These are phyloP conservation scores for Monosporascus sp. DNA, from an alignment of 2,329 filamentous ascomycete species.

Conservation along the genomic window DNA sequence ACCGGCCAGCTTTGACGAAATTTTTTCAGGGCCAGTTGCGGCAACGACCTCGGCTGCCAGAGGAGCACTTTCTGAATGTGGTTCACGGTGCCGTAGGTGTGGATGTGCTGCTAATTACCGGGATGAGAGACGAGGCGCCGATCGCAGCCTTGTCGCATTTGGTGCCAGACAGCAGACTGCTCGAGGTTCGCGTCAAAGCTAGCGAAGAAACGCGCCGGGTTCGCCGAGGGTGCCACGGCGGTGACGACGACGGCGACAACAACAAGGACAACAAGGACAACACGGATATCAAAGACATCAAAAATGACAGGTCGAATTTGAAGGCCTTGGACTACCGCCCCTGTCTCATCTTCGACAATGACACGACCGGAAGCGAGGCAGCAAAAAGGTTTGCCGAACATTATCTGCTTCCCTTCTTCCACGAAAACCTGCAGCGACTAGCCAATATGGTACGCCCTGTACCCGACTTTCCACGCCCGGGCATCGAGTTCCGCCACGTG, in stretches of 20 bases:
- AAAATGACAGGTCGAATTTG: slow-evolving; percentile 14
- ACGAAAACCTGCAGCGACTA: slow-evolving; percentile 40
- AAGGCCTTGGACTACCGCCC: slow-evolving; percentile 29
- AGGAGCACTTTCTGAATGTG: slow-evolving; percentile 45
- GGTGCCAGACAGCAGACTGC: slow-evolving; percentile 43
- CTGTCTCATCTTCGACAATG: slow-evolving; percentile 46
- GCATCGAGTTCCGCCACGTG: slow-evolving; percentile 53
- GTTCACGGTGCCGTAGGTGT: slow-evolving; percentile 35
- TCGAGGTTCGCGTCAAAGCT: slow-evolving; percentile 48
- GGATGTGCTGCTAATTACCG: slow-evolving; percentile 56
- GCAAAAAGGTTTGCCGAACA: slow-evolving; percentile 35
- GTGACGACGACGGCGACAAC: slow-evolving; percentile 6
- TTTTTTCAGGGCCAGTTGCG: slow-evolving; percentile 44
- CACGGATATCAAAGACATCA: too few relatives aligned
- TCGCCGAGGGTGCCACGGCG: slow-evolving; percentile 27
- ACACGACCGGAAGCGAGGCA: slow-evolving; percentile 32
- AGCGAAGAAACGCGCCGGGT: slow-evolving; percentile 28
- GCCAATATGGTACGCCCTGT: slow-evolving; percentile 42
- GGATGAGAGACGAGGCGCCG: slow-evolving; percentile 57
- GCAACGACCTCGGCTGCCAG: slow-evolving; percentile 37
- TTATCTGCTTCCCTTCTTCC: slow-evolving; percentile 38
- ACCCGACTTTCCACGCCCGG: slow-evolving; percentile 43
- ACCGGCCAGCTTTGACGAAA: slow-evolving; percentile 44
- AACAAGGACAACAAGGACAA: slow-evolving; percentile 10
- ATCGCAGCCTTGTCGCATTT: slow-evolving; percentile 48